Percentiles rank a stretch among this genome's conserved stretches.
Conservation (phyloP, 768 basidiomycete genomes). For the Dentipellis fragilis region DNA sequence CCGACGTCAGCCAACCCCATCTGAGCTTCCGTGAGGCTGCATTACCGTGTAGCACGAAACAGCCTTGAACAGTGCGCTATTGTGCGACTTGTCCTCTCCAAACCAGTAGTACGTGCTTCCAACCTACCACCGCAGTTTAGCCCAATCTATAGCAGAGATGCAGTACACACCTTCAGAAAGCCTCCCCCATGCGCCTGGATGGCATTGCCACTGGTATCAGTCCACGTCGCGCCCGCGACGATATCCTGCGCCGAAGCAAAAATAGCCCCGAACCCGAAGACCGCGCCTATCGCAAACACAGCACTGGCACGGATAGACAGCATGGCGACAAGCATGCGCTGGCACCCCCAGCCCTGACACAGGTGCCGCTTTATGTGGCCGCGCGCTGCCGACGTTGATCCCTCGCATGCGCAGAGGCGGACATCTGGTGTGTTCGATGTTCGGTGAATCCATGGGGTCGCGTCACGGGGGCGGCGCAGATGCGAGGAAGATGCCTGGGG, state of each 20-base stretch:
- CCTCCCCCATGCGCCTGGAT: conserved; percentile 60
- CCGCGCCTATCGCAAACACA: background rate
- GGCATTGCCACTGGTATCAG: conserved; percentile 47
- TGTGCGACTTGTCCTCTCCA: conserved; percentile 52
- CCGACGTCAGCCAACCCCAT: background rate
- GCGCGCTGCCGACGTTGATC: too few relatives aligned
- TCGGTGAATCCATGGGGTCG: background rate
- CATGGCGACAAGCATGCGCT: too few relatives aligned
- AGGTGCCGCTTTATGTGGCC: too few relatives aligned
- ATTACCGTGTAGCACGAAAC: conserved; percentile 49
- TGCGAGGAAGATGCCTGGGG: background rate
- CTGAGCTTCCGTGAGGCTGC: background rate
- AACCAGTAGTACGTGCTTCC: conserved; percentile 50
- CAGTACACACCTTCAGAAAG: conserved; percentile 34
- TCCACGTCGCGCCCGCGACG: conserved; percentile 54
- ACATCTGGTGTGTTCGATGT: background rate
- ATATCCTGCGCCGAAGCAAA: conserved; percentile 25
- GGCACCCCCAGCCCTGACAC: too few relatives aligned
- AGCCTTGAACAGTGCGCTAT: conserved; percentile 44
- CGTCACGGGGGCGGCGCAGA: background rate
- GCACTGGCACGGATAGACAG: background rate
- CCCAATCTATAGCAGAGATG: background rate
- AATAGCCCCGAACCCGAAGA: background rate
- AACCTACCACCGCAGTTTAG: conserved; percentile 23
- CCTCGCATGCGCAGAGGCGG: too few relatives aligned